Evolutionary conservation across 495 filamentous ascomycete species (phyloP).

Genomic region (Bathelium albidoporum): DNA sequence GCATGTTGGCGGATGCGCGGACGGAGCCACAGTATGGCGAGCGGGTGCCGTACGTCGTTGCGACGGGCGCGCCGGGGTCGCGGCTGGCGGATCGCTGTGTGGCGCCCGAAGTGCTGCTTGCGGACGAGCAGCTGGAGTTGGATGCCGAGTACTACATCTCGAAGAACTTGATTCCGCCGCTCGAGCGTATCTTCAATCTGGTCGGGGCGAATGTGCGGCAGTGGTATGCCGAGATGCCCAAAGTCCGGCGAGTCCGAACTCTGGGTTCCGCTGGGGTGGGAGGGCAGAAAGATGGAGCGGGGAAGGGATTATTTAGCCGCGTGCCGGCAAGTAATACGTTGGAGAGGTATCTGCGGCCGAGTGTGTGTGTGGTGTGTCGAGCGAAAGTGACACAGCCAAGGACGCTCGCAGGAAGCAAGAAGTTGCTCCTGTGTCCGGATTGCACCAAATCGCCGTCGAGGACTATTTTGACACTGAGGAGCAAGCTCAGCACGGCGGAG

Average conservation of each 20-base stretch:
- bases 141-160: conserved; percentile 95
- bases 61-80: conserved; percentile 77
- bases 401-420: conserved; percentile 1
- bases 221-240: conserved; percentile 98
- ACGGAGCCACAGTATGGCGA: conserved; percentile 92
- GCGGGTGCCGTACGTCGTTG: conserved; percentile 86
- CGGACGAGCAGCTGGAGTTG: conserved; percentile 65
- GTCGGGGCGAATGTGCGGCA: conserved; percentile 82
- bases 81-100: conserved; percentile 84
- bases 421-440: conserved; percentile 49
- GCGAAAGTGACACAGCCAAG: conserved; percentile 40
- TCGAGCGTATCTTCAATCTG: conserved; percentile 94
- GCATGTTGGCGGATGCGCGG: conserved; percentile 76
- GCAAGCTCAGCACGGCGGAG: conserved; percentile 52
- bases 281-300: conserved; percentile 24
- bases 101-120: conserved; percentile 70
- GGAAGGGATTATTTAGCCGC: not conserved
- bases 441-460: conserved; percentile 49
- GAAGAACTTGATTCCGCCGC: conserved; percentile 88
- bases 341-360: conserved; percentile 77
- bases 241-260: conserved; percentile 57
- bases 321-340: conserved; percentile 50
- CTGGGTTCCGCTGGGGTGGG: conserved; percentile 15
- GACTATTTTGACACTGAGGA: conserved; percentile 52
- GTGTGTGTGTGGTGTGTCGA: conserved; percentile 68